Percentiles rank a stretch among this genome's conserved stretches.
These are phyloP conservation scores for Pseudopithomyces maydicus DNA, from an alignment of 2,329 filamentous ascomycete species.

Conservation along the genomic window DNA sequence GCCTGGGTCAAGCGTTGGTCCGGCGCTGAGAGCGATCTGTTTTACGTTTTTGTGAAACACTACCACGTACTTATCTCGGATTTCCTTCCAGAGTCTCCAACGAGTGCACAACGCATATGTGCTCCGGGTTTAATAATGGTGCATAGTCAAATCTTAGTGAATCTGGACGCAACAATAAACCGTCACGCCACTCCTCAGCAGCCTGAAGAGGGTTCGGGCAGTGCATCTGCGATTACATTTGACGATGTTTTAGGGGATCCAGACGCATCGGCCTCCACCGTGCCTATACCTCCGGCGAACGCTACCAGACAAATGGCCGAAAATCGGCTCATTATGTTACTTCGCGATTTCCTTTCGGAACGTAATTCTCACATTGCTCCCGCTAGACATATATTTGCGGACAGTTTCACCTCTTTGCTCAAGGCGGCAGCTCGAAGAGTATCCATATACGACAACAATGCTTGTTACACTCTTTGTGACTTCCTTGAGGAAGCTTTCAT, in stretches of 20 bases:
- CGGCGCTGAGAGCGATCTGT: slow-evolving; percentile 84
- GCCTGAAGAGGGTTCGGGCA: slow-evolving; percentile 34
- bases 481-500: slow-evolving; percentile 82
- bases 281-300: slow-evolving; percentile 70
- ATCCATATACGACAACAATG: slow-evolving; percentile 79
- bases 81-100: slow-evolving; percentile 53
- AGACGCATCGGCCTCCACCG: slow-evolving; percentile 69
- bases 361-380: slow-evolving; percentile 57
- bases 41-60: slow-evolving; percentile 90
- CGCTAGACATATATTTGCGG: slow-evolving; percentile 73
- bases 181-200: slow-evolving; percentile 60
- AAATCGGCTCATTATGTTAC: slow-evolving; percentile 79
- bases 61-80: slow-evolving; percentile 81
- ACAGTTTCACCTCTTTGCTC: slow-evolving; percentile 73
- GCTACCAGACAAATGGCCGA: slow-evolving; percentile 83
- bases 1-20: slow-evolving; percentile 86
- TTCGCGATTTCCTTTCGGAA: slow-evolving; percentile 78
- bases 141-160: slow-evolving; percentile 78
- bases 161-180: slow-evolving; percentile 83
- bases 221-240: slow-evolving; percentile 63
- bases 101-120: slow-evolving; percentile 62
- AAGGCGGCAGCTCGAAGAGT: slow-evolving; percentile 76
- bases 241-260: slow-evolving; percentile 67
- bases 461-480: slow-evolving; percentile 89
- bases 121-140: slow-evolving; percentile 80